Conservation (phyloP, 306 rosid genomes). For the Vachellia collinsii region DNA sequence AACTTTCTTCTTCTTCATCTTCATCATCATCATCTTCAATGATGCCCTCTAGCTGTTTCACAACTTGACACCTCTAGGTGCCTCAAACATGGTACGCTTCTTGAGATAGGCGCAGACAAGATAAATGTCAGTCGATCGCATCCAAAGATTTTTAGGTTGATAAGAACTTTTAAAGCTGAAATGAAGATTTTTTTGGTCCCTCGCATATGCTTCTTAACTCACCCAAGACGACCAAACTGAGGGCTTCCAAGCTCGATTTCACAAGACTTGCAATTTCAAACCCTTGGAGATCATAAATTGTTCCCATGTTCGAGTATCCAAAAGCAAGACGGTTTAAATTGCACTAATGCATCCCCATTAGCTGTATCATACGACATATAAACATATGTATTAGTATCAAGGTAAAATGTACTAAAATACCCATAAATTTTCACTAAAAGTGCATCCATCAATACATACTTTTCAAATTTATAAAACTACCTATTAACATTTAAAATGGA, state of each 20-base stretch:
- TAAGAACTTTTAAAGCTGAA: constrained; percentile 32
- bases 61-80: background rate
- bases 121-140: constrained; percentile 14
- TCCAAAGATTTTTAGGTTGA: background rate
- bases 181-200: constrained; percentile 13
- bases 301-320: constrained; percentile 5
- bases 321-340: background rate
- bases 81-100: constrained; percentile 6
- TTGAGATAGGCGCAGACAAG: background rate
- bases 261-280: background rate
- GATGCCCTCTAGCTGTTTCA: background rate
- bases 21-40: background rate
- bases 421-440: too few species aligned
- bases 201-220: constrained; percentile 25
- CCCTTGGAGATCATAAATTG: constrained; percentile 15
- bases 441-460: too few species aligned
- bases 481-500: too few species aligned
- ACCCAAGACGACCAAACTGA: background rate
- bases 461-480: too few species aligned
- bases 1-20: too few species aligned
- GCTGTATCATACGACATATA: background rate
- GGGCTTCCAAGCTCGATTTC: background rate
- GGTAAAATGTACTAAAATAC: too few species aligned
- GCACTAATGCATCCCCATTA: background rate
- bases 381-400: background rate